Evolutionary conservation across 768 basidiomycete species (phyloP), one percentile per base, ranked within the genome.

Genomic region (Candolleomyces aberdarensis): DNA sequence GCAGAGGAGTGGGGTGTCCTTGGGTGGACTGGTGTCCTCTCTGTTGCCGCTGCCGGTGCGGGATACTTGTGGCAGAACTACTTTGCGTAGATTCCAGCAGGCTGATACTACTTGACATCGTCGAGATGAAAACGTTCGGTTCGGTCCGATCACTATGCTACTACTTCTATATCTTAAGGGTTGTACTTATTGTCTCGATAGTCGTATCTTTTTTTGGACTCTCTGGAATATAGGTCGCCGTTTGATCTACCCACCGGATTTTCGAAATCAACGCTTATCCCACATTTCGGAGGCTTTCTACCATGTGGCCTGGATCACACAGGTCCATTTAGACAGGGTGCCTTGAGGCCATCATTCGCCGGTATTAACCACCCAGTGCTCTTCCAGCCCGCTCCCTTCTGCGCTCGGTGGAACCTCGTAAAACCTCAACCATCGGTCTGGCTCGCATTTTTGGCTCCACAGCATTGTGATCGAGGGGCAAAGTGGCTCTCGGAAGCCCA

Each of bases 191-290:
- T 11, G 36, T 11, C 36, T 11, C 6, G 8, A 36, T 36, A 36
- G 36, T 36, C 36, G 11, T 32, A 32, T 36, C 8, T 8, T 36
- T 11, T 11, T 11, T 36, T 36, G 36, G 11, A 11, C 36, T 36
- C 36, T 36, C 36, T 8, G 8, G 2, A 36, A 36, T 11, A 36
- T 36, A 36, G 11, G 6, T 36, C 11, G 36, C 36, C 11, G 64
- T 62, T 11, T 61, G 65, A 29, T 57, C 61, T 13, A 53, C 67
- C n/a, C 69, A 71, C 55, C 15, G 68, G 26, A 69, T 69, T 8
- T 71, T 69, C 40, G 47, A 57, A n/a, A 64, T 67, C 3, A 58
- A 57, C 36, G 36, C 36, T 2, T 32, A 9, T 5, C 32, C 32
- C 32, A 32, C 32, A 32, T 9, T 26, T 26, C 36, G 36, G 36